phyloP scores from a whole-genome alignment of 169 alveolate genomes.

The Toxoplasma gondii region DNA sequence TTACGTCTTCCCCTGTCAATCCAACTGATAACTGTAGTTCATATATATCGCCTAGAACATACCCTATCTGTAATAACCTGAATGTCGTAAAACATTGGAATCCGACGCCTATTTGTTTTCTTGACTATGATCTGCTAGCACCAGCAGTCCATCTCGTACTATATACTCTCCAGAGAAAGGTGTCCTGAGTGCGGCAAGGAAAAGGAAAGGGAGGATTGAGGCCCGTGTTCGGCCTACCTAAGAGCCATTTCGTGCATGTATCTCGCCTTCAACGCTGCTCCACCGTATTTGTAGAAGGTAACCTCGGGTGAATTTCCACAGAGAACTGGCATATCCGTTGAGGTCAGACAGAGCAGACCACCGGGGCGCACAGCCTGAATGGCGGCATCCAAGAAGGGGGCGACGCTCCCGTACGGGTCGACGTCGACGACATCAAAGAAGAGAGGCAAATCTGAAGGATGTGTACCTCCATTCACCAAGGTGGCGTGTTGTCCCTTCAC shows the following conservation, averaged over 20 bases:
- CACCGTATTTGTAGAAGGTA: constrained; percentile 90
- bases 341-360: constrained; percentile 88
- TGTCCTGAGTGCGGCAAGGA: no score
- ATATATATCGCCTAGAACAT: no score
- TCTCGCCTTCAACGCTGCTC: constrained; percentile 84
- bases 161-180: no score
- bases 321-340: constrained; percentile 93
- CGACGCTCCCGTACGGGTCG: constrained; percentile 94
- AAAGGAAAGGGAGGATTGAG: no score
- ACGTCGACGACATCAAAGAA: constrained; percentile 87
- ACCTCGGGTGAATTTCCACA: constrained; percentile 91
- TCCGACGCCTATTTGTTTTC: no score
- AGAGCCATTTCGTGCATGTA: constrained; percentile 89
- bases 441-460: background rate
- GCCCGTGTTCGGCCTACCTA: constrained; percentile 47
- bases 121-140: no score
- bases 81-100: no score
- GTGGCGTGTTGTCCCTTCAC: background rate
- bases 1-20: no score
- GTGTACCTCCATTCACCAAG: background rate
- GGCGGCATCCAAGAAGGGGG: constrained; percentile 90
- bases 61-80: no score
- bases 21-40: no score
- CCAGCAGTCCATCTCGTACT: no score
- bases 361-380: constrained; percentile 80